Conservation (phyloP, 352 stramenopile genomes). For the Pythium scleroteichum region DNA sequence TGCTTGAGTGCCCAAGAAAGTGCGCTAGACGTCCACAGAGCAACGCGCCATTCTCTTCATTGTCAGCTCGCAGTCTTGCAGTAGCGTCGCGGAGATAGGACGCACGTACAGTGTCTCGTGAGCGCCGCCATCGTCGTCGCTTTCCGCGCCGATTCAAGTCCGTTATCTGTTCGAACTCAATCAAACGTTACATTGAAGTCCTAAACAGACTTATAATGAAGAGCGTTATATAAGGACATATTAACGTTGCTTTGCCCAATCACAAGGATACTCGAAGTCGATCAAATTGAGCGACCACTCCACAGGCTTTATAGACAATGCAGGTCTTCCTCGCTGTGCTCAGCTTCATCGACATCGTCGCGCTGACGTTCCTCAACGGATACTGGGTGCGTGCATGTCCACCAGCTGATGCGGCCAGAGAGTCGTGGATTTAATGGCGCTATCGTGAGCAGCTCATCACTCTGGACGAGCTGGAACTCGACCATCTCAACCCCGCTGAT, state of each 20-base stretch:
- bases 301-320: constrained; percentile 32
- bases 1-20: constrained; percentile 79
- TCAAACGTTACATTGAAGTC: constrained; percentile 15
- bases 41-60: too few relatives aligned
- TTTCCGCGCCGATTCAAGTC: constrained; percentile 19
- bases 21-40: constrained; percentile 45
- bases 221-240: constrained; percentile 2
- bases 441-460: constrained; percentile 62
- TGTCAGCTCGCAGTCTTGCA: too few relatives aligned
- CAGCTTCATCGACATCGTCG: constrained; percentile 83
- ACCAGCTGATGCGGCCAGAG: neutral
- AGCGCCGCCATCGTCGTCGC: constrained; percentile 34
- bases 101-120: constrained; percentile 55
- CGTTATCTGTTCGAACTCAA: constrained; percentile 8
- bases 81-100: neutral
- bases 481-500: constrained; percentile 86
- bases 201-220: constrained; percentile 10
- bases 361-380: constrained; percentile 85
- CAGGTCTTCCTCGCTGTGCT: constrained; percentile 76
- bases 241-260: constrained; percentile 17
- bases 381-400: constrained; percentile 65
- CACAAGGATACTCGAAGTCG: constrained; percentile 13
- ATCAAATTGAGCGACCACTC: neutral
- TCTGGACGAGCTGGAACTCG: constrained; percentile 83
- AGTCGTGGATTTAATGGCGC: neutral